Base-by-base conservation (phyloP, 176 grass and related monocot genomes). In the Oryza glumipatula region DNA sequence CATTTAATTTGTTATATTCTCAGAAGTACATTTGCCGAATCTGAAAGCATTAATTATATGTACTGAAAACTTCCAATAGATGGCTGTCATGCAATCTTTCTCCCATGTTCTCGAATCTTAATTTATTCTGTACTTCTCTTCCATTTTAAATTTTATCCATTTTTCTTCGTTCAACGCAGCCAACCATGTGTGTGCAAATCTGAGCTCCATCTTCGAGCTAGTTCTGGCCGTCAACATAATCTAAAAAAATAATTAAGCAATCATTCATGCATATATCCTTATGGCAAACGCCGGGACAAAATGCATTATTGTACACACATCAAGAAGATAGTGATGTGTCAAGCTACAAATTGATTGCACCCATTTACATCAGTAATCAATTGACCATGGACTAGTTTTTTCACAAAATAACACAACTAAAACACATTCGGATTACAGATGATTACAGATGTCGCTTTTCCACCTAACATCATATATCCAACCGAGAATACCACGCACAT, bases 201-300 rank as follows among this genome's bases (percentile, higher is more conserved):
- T 14, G 66, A 60, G 44, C 65, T n/a, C 64, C 72, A 69, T 60
- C 66, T 63, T 48, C 67, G 68, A 85, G 83, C 66, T 46, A 15
- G 11, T 78, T 78, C 17, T 36, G 75, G 12, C 33, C 54, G 3
- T 26, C 44, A 5, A 54, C 16, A 33, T 6, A 64, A 67, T 48
- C 24, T n/a, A 9, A 17, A 78, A 78, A 11, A 30, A 79, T 8
- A 79, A 79, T 14, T 21, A 79, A 30, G 76, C 38, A 28, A 47
- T 17, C 60, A 44, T 44, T 17, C 60, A 44, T 44, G 43, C 60
- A 44, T 44, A 9, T 6, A 75, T 51, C 24, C 56, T 21, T 21
- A 26, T 3, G 70, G 12, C 22, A 5, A 24, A 44, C 51, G 52
- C 33, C 13, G 7, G 49, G 19, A 78, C 56, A 36, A 78, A 45